A percentile compares a stretch with the other conserved stretches of the same genome.
Conservation (phyloP, 1,139 yeast genomes). For the Saccharomyces hybrid region DNA sequence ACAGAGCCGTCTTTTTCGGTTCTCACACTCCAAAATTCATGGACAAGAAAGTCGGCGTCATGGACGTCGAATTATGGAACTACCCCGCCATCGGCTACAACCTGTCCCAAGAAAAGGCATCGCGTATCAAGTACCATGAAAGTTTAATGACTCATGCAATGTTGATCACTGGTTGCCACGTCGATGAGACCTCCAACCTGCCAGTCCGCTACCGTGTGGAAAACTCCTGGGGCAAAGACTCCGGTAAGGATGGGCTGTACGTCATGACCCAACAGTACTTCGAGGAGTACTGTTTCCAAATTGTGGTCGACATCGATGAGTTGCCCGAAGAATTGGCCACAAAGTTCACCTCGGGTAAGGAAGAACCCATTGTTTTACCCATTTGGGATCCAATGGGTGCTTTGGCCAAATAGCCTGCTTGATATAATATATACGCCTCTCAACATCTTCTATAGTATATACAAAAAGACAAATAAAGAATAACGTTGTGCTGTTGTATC, state of each 20-base stretch:
- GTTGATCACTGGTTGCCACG: slow-evolving; percentile 73
- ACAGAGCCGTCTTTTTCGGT: slow-evolving; percentile 78
- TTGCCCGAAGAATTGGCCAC: slow-evolving; percentile 44
- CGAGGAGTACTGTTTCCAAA: slow-evolving; percentile 75
- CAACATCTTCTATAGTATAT: background rate
- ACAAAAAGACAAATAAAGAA: background rate
- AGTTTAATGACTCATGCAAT: slow-evolving; percentile 82
- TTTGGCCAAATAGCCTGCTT: slow-evolving; percentile 40
- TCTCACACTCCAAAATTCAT: slow-evolving; percentile 72
- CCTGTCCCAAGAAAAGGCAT: slow-evolving; percentile 49
- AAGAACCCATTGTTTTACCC: slow-evolving; percentile 52
- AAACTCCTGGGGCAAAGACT: slow-evolving; percentile 77
- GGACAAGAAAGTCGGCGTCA: slow-evolving; percentile 54
- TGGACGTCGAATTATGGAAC: slow-evolving; percentile 64
- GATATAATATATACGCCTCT: background rate
- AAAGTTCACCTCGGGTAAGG: slow-evolving; percentile 29
- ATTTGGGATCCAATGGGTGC: slow-evolving; percentile 88
- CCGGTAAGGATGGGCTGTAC: slow-evolving; percentile 67
- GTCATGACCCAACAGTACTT: slow-evolving; percentile 80
- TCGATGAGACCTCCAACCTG: slow-evolving; percentile 41
- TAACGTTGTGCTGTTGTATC: background rate
- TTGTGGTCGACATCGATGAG: slow-evolving; percentile 57
- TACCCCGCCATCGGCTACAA: slow-evolving; percentile 56
- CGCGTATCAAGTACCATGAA: slow-evolving; percentile 49
- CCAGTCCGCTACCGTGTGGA: slow-evolving; percentile 79